Evolutionary conservation across 2,329 filamentous ascomycete genomes (phyloP).

Genomic region (Mycosphaerelloides madeirae): DNA sequence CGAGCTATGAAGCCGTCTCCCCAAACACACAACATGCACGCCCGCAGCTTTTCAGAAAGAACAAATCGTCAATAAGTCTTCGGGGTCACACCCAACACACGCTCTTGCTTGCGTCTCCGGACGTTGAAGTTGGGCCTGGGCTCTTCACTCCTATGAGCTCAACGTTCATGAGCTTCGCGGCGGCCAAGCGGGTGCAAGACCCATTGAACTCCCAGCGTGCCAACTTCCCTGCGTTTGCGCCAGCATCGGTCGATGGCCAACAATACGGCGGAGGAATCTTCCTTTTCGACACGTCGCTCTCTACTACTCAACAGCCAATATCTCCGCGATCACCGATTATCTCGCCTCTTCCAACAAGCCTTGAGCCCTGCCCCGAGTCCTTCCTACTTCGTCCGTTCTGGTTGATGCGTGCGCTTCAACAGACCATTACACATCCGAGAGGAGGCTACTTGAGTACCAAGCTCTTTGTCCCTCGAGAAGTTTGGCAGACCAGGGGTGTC

Average conservation of each 20-base stretch:
- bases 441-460: conserved; percentile 90
- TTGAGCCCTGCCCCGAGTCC: conserved; percentile 89
- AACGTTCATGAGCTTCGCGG: conserved; percentile 54
- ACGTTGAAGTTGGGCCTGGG: conserved; percentile 63
- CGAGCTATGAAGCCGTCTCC: conserved; percentile 23
- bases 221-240: conserved; percentile 51
- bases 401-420: conserved; percentile 92
- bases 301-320: conserved; percentile 18
- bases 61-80: conserved; percentile 57
- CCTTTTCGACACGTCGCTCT: conserved; percentile 64
- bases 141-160: conserved; percentile 65
- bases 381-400: conserved; percentile 91
- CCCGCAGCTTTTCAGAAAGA: conserved; percentile 40
- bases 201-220: conserved; percentile 29
- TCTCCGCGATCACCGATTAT: conserved; percentile 36
- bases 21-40: conserved; percentile 21
- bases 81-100: conserved; percentile 58
- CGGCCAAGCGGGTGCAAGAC: conserved; percentile 28
- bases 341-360: conserved; percentile 61
- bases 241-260: conserved; percentile 40
- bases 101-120: conserved; percentile 59
- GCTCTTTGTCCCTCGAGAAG: conserved; percentile 85
- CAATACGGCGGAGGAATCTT: conserved; percentile 66
- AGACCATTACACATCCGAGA: conserved; percentile 83
- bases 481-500: conserved; percentile 89